Base-by-base conservation (phyloP, 768 basidiomycete species). In the Macrolepiota dolichaula region DNA sequence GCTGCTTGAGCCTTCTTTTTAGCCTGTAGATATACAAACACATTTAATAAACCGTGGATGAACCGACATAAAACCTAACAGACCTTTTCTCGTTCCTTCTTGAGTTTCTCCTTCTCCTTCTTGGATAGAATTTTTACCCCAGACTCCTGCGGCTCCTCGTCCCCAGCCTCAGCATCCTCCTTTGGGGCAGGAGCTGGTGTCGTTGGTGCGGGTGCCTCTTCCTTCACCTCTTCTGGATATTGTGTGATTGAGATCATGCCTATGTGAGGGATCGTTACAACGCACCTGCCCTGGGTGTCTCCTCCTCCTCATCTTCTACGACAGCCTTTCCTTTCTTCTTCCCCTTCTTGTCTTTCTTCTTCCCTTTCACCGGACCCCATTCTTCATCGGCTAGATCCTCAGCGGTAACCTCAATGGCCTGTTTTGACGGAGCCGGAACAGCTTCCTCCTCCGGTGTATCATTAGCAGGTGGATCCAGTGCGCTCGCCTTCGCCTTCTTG, bases 51-150 rank as follows among this genome's bases (percentile, higher is more conserved):
- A 53, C 44, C 38, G 25, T n/a, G 54, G 62, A 32, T 54, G 10
- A 13, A 40, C 25, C n/a, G n/a, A n/a, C 51, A 59, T 50, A 42
- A 58, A 56, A 44, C 22, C 35, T 38, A 58, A 47, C 68, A 51
- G 37, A 89, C 94, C 89, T 97, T 97, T 78, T 97, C 95, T 55
- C 87, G 85, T 75, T 98, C 96, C 77, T 98, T 98, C 85, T 98
- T 98, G 63, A 96, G 78, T 71, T 88, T 88, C 72, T 98, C 96
- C 77, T 98, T 98, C 80, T 98, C 93, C 72, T 96, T 97, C 78
- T 98, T 98, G 17, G 89, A 88, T 37, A 97, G 74, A 35, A 96
- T 71, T 74, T 89, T 87, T 3, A 78, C 77, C 13, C 84, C 91
- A 52, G 74, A 74, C 54, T 81, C 86, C 32, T 82, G 84, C 40